Evolutionary conservation across 805 yeast genomes (phyloP).

Genomic region (Saccharomycopsis javanensis): DNA sequence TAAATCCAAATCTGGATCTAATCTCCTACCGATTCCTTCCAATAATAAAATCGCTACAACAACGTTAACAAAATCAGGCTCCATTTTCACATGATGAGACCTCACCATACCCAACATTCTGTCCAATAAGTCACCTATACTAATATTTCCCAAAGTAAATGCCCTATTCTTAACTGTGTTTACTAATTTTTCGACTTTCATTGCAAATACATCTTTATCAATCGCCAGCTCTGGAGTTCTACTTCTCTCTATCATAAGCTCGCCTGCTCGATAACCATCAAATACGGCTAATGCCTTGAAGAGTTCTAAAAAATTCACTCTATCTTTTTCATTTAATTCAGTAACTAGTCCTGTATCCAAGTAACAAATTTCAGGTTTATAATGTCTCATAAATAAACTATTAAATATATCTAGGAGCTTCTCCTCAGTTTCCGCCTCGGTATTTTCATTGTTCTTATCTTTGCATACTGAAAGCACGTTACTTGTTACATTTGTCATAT

Average conservation of each 20-base stretch:
- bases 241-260: conserved; percentile 89
- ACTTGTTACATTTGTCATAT: conserved; percentile 33
- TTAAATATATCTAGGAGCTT: conserved; percentile 41
- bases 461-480: conserved; percentile 18
- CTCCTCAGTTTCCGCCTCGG: conserved; percentile 17
- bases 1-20: conserved; percentile 86
- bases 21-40: conserved; percentile 92
- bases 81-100: conserved; percentile 92
- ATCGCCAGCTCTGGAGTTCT: conserved; percentile 89
- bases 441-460: conserved; percentile 20
- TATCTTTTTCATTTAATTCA: conserved; percentile 65
- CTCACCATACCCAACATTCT: conserved; percentile 87
- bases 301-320: conserved; percentile 79
- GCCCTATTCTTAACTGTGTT: conserved; percentile 75
- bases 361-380: conserved; percentile 78
- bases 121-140: conserved; percentile 84
- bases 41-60: conserved; percentile 84
- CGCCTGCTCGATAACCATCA: conserved; percentile 93
- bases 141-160: conserved; percentile 83
- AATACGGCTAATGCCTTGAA: conserved; percentile 84
- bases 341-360: conserved; percentile 93
- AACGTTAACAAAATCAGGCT: conserved; percentile 91
- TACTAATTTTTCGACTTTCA: conserved; percentile 78
- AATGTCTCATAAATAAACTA: conserved; percentile 44
- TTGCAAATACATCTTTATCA: conserved; percentile 74